Base-by-base conservation (phyloP, 2,329 filamentous ascomycete species). In the Periconia sp. region DNA sequence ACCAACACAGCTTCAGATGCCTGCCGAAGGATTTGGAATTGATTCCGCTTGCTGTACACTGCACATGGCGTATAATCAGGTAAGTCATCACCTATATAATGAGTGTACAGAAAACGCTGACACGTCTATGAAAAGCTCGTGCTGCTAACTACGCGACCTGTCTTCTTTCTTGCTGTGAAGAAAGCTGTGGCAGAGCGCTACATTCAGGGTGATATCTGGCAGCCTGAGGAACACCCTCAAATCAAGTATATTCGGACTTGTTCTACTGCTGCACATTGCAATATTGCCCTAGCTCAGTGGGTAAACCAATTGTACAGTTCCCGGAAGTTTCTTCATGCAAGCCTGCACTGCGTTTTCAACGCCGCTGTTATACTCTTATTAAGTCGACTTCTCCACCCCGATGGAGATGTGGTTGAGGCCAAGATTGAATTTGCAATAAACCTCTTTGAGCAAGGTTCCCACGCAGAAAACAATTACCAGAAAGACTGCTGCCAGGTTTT, bases 321-420 rank as follows among this genome's bases (percentile, higher is more conserved):
- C 3, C 51, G 50, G 23, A 54, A 51, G 19, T 40, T 61, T 22
- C 39, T 62, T 4, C 57, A 59, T 34, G 50, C 57, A 18, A 52
- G 52, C 12, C 29, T 63, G n/a, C 60, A 63, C 23, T 61, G 59
- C 25, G 46, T 62, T 3, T 63, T 63, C 36, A 61, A 62, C 34
- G 58, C 58, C 16, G 48, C 55, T n/a, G 55, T 63, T 13, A 43
- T 62, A 24, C 40, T 62, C 18, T 46, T 63, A 19, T 44, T 63
- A 16, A 42, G 55, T 35, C 56, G 54, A n/a, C 52, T 63, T 15
- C 38, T 54, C 17, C 35, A 25, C 13, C 21, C 39, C 19, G n/a
- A 41, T 3, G 5, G 15, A 13, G 39, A 29, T 9, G 23, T 29
- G 5, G 30, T 34, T 25, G 26, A 41, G 25, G 15, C 37, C 26